A percentile compares a stretch with the other conserved stretches of the same genome.
Evolutionary conservation across 23 red algal species (phyloP).

Genomic region (Cyanidiococcus yangmingshanensis): DNA sequence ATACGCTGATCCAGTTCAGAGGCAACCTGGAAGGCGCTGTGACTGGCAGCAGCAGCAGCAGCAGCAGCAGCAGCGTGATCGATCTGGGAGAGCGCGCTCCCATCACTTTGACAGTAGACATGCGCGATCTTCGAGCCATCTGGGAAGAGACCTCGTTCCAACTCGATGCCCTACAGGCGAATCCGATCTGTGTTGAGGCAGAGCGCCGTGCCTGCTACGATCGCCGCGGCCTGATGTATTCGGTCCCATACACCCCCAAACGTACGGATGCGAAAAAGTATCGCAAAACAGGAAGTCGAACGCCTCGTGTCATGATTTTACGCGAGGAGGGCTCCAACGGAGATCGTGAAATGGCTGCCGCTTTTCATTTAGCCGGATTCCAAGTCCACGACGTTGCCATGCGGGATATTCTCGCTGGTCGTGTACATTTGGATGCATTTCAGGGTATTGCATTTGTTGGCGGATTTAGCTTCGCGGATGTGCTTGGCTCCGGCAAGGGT

Average conservation of each 20-base stretch:
- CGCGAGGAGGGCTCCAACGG: slow-evolving; percentile 98
- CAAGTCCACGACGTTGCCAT: slow-evolving; percentile 62
- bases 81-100: not conserved
- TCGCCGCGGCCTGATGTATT: slow-evolving; percentile 1
- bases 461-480: slow-evolving; percentile 93
- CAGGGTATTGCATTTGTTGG: slow-evolving; percentile 81
- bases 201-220: slow-evolving; percentile 33
- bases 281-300: not conserved
- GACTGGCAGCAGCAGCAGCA: not conserved
- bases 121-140: slow-evolving; percentile 49
- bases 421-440: slow-evolving; percentile 50
- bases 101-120: slow-evolving; percentile 11
- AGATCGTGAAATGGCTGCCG: slow-evolving; percentile 86
- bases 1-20: slow-evolving; percentile 5
- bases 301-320: slow-evolving; percentile 63
- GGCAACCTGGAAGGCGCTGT: not conserved
- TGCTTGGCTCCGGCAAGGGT: slow-evolving; percentile 92
- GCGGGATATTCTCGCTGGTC: slow-evolving; percentile 45
- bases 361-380: slow-evolving; percentile 91
- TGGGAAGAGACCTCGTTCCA: slow-evolving; percentile 90
- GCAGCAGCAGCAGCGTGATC: not conserved
- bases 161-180: slow-evolving; percentile 74
- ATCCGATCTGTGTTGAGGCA: slow-evolving; percentile 34
- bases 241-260: not conserved
- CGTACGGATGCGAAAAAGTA: not conserved